Evolutionary conservation across 1,284 basidiomycete genomes (phyloP).

Genomic region (Ustilago hordei): DNA sequence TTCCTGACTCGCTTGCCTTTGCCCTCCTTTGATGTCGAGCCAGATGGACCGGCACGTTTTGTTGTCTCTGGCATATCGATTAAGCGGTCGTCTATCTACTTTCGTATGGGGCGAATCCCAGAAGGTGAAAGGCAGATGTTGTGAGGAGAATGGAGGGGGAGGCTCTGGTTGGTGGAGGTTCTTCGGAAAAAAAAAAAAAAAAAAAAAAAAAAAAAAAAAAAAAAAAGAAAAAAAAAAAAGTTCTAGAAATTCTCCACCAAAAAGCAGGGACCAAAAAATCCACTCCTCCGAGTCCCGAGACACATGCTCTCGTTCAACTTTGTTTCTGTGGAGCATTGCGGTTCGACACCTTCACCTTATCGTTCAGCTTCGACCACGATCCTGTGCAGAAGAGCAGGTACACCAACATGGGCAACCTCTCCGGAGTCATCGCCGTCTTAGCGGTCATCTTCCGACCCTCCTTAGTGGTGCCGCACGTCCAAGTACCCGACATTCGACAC

Average conservation of each 20-base stretch:
- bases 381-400: not conserved
- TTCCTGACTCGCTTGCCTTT: constrained; percentile 37
- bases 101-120: not conserved
- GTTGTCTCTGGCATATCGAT: constrained; percentile 12
- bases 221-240: not conserved
- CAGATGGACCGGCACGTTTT: constrained; percentile 23
- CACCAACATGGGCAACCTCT: constrained; percentile 74
- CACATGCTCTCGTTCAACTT: not conserved
- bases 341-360: not conserved
- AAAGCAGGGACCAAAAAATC: constrained; percentile 17
- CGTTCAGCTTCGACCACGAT: not conserved
- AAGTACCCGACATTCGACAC: constrained; percentile 84
- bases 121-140: not conserved
- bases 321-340: constrained; percentile 12
- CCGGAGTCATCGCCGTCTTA: constrained; percentile 81
- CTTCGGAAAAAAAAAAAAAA: not conserved
- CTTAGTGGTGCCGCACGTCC: constrained; percentile 79
- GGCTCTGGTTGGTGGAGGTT: not conserved
- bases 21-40: constrained; percentile 22
- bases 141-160: not conserved
- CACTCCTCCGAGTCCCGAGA: constrained; percentile 35
- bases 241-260: constrained; percentile 23
- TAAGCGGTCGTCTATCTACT: not conserved
- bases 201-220: not conserved
- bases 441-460: constrained; percentile 80